Percentiles rank a stretch among this genome's conserved stretches.
Conservation (phyloP, 345 rosid genomes). For the Stellera chamaejasme region DNA sequence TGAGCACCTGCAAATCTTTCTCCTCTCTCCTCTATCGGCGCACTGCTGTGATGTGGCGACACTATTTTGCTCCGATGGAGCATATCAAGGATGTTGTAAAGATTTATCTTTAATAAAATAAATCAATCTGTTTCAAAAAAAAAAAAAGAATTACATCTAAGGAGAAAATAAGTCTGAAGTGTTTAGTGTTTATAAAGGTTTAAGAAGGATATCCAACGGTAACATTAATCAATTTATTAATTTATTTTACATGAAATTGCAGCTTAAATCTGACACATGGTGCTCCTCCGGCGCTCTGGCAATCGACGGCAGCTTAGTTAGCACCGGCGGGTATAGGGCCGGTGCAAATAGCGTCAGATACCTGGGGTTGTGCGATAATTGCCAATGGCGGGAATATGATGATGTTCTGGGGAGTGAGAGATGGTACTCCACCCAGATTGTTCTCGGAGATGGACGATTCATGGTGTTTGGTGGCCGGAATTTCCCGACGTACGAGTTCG, state of each 20-base stretch:
- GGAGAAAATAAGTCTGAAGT: too few species aligned
- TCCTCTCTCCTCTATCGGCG: too few species aligned
- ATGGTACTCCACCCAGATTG: slow-evolving; percentile 83
- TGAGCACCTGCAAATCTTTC: too few species aligned
- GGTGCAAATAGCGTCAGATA: slow-evolving; percentile 60
- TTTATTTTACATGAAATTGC: neutral
- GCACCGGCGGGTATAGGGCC: slow-evolving; percentile 57
- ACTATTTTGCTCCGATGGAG: too few species aligned
- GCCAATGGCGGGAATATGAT: slow-evolving; percentile 63
- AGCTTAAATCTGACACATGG: slow-evolving; percentile 82
- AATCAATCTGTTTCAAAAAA: too few species aligned
- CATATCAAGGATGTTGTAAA: too few species aligned
- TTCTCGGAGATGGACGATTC: slow-evolving; percentile 58
- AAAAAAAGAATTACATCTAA: too few species aligned
- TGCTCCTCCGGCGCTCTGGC: slow-evolving; percentile 81
- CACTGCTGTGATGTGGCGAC: too few species aligned
- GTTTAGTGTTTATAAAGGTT: too few species aligned
- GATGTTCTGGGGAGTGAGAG: slow-evolving; percentile 45
- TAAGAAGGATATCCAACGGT: too few species aligned
- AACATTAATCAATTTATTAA: neutral
- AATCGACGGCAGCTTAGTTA: slow-evolving; percentile 46
- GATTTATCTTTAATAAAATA: too few species aligned
- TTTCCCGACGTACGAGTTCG: slow-evolving; percentile 64
- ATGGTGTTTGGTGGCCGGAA: slow-evolving; percentile 74
- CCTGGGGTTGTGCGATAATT: slow-evolving; percentile 28